These are phyloP conservation scores for Ceriops decandra DNA, from an alignment of 345 rosid genomes.

Conservation along the genomic window DNA sequence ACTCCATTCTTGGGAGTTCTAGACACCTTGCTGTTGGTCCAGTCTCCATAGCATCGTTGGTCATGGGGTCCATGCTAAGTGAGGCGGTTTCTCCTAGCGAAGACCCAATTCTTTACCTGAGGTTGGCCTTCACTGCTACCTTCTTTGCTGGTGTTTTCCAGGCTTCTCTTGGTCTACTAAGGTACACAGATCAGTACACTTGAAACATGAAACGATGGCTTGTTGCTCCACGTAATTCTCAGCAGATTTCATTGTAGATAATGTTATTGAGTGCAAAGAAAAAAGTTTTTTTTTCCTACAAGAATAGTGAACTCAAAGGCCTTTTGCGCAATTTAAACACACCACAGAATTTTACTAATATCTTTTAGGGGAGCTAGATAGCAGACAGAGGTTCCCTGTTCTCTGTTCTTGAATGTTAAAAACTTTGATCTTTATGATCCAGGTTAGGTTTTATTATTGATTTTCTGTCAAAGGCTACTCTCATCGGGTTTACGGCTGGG, in stretches of 20 bases:
- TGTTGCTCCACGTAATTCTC: neutral
- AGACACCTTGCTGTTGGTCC: slow-evolving; percentile 93
- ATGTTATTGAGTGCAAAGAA: no score
- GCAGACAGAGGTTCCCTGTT: neutral
- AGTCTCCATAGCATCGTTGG: slow-evolving; percentile 91
- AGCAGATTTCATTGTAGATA: no score
- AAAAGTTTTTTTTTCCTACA: no score
- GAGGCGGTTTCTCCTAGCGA: slow-evolving; percentile 61
- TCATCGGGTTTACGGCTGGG: slow-evolving; percentile 95
- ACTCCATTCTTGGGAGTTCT: slow-evolving; percentile 89
- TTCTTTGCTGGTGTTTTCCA: slow-evolving; percentile 96
- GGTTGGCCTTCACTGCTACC: slow-evolving; percentile 91
- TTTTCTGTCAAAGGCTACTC: slow-evolving; percentile 93
- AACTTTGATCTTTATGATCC: slow-evolving; percentile 19
- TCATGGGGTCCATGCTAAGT: slow-evolving; percentile 93
- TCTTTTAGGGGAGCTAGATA: neutral
- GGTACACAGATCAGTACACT: slow-evolving; percentile 34
- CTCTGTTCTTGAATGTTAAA: neutral
- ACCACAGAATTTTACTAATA: no score
- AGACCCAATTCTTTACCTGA: slow-evolving; percentile 65
- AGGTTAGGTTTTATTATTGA: slow-evolving; percentile 95
- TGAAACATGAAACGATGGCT: neutral
- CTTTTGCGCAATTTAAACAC: no score
- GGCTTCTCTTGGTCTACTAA: slow-evolving; percentile 79
- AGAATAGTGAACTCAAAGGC: no score